Evolutionary conservation across 176 grass and related monocot species (phyloP), one percentile per base, ranked within the genome.

Genomic region (Dendrocalamus sinicus): DNA sequence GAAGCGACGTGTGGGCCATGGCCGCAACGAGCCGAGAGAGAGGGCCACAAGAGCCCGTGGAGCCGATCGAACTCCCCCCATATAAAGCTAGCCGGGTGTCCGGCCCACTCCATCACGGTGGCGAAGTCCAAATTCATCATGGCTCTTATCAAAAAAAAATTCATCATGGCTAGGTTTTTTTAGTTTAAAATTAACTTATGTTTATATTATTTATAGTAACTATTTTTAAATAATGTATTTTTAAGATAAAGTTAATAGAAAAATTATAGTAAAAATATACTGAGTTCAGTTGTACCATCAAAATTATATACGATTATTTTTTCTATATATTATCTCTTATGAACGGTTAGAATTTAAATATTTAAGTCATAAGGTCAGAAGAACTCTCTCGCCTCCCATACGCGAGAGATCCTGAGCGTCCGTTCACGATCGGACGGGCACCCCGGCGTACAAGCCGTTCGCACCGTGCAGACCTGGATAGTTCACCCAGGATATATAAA

Each of bases 61-160:
- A 63, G 13, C 72, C 30, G 11, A 62, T 62, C 4, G 59, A 23
- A 23, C 57, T 1, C 8, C 59, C n/a, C 12, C 0, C 59, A 5
- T 4, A 23, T 23, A 23, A 23, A 23, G 57, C 57, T 23, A 5
- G 9, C 2, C 58, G 2, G 16, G 8, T 11, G 58, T 24, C 11
- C 14, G 65, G 73, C 59, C 70, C 88, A 76, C 59, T 73, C 8
- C 41, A 59, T 39, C 60, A 9, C 7, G 63, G 79, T 72, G 64
- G 89, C 48, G 24, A 86, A 90, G 22, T 90, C 73, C 79, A 59
- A 90, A 47, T 73, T 37, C 3, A 35, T 35, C 32, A 35, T 35
- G 32, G 3, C 32, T 35, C n/a, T n/a, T n/a, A n/a, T n/a, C n/a
- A n/a, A n/a, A n/a, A n/a, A n/a, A n/a, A 59, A 90, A 47, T 73